These are phyloP conservation scores for Solanum sitiens DNA, from an alignment of 257 asterid genomes.

Conservation along the genomic window DNA sequence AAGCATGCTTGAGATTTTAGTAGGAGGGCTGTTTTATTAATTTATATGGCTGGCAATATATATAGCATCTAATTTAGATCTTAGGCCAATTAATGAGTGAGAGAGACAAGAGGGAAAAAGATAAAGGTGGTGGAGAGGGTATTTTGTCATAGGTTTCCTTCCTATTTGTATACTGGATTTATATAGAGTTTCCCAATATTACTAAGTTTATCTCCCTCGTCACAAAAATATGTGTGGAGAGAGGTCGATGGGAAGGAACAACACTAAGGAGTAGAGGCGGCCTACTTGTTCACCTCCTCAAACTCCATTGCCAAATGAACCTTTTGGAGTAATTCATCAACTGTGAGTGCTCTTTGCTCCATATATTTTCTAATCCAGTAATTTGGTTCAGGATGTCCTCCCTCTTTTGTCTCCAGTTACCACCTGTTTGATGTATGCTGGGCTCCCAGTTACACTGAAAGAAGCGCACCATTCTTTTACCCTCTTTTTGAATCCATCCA, in stretches of 20 bases:
- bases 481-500: no score
- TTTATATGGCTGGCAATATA: background rate
- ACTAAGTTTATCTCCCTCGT: background rate
- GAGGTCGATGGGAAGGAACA: background rate
- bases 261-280: background rate
- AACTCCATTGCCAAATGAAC: background rate
- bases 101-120: background rate
- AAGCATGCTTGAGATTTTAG: no score
- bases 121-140: background rate
- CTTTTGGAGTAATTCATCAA: no score
- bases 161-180: background rate
- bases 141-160: background rate
- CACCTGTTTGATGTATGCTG: no score
- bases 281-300: background rate
- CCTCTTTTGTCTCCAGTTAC: no score
- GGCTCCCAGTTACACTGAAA: no score
- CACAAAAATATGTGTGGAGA: background rate
- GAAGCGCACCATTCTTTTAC: no score
- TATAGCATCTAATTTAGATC: no score
- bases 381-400: no score
- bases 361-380: no score
- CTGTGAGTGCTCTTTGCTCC: background rate
- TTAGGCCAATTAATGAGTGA: no score
- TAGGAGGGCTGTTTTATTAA: background rate
- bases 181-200: background rate